phyloP scores from a whole-genome alignment of 2,329 filamentous ascomycete genomes.

The Ascochyta clinopodiicola region DNA sequence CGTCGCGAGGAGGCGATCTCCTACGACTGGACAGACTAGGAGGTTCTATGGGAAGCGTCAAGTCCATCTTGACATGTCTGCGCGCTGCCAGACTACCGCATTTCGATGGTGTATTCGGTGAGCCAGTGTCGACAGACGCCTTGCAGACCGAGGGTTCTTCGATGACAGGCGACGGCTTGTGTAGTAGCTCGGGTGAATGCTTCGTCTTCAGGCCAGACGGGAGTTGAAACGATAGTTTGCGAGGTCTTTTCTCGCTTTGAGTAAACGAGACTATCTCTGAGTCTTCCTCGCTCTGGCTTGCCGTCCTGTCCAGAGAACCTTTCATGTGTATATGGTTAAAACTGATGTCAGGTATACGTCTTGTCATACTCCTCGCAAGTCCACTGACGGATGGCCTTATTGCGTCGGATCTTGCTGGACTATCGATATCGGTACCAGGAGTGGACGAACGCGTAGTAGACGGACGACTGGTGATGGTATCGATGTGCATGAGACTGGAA shows the following conservation, averaged over 20 bases:
- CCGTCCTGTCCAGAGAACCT: not conserved
- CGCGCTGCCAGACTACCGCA: slow-evolving; percentile 33
- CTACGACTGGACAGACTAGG: slow-evolving; percentile 30
- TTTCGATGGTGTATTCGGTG: slow-evolving; percentile 10
- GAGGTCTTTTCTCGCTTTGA: slow-evolving; percentile 8
- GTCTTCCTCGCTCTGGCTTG: not conserved
- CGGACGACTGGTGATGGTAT: slow-evolving; percentile 20
- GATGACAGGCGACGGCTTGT: slow-evolving; percentile 3
- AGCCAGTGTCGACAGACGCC: not conserved
- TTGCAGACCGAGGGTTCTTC: not conserved
- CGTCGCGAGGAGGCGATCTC: slow-evolving; percentile 13
- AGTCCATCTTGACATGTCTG: slow-evolving; percentile 37
- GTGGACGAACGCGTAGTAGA: slow-evolving; percentile 9
- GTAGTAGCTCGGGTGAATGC: not conserved
- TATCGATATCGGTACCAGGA: slow-evolving; percentile 1
- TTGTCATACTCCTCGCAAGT: slow-evolving; percentile 32
- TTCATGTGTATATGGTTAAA: not conserved
- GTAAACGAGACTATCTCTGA: not conserved
- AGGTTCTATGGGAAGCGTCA: slow-evolving; percentile 32
- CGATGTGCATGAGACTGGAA: slow-evolving; percentile 15
- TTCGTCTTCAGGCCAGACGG: slow-evolving; percentile 5
- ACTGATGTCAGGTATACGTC: slow-evolving; percentile 30
- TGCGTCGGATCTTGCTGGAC: slow-evolving; percentile 20
- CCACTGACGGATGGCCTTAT: slow-evolving; percentile 32
- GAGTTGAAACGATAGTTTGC: slow-evolving; percentile 18